Conservation (phyloP, 495 filamentous ascomycete species). For the Aspergillus biplanus region DNA sequence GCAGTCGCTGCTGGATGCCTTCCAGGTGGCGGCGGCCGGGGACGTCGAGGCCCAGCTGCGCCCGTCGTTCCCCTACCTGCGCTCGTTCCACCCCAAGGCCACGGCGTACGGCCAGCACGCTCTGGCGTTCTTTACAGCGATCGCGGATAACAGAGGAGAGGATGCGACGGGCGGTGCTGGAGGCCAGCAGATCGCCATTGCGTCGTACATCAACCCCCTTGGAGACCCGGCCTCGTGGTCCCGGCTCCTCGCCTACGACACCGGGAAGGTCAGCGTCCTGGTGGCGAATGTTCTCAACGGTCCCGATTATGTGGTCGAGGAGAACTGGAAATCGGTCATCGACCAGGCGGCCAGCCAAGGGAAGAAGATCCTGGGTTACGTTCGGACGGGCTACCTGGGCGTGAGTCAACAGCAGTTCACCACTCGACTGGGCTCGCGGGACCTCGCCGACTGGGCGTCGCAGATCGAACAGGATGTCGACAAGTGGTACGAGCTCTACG, state of each 20-base stretch:
- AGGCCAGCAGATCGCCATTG: conserved; percentile 26
- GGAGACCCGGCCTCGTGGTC: conserved; percentile 24
- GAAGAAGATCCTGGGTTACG: conserved; percentile 29
- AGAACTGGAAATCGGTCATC: conserved; percentile 21
- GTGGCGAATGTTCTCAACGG: conserved; percentile 30
- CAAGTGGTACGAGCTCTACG: conserved; percentile 27
- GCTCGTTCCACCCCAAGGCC: too few species aligned
- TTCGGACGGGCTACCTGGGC: conserved; percentile 30
- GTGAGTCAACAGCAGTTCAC: conserved; percentile 24
- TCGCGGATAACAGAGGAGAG: too few species aligned
- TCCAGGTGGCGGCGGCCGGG: too few species aligned
- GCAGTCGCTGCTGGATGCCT: too few species aligned
- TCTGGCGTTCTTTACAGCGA: too few species aligned
- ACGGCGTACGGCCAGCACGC: too few species aligned
- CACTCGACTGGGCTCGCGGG: conserved; percentile 24
- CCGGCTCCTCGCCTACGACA: conserved; percentile 21
- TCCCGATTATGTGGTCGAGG: conserved; percentile 21
- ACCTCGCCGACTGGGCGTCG: conserved; percentile 24
- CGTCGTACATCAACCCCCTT: conserved; percentile 30
- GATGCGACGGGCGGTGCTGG: background rate
- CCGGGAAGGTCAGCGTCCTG: conserved; percentile 19
- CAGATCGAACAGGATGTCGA: conserved; percentile 30
- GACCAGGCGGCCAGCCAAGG: conserved; percentile 16
- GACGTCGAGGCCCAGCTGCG: too few species aligned
- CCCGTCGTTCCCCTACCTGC: too few species aligned